Base-by-base conservation (phyloP, 179 eudicot genomes). In the Beta macrorhiza region DNA sequence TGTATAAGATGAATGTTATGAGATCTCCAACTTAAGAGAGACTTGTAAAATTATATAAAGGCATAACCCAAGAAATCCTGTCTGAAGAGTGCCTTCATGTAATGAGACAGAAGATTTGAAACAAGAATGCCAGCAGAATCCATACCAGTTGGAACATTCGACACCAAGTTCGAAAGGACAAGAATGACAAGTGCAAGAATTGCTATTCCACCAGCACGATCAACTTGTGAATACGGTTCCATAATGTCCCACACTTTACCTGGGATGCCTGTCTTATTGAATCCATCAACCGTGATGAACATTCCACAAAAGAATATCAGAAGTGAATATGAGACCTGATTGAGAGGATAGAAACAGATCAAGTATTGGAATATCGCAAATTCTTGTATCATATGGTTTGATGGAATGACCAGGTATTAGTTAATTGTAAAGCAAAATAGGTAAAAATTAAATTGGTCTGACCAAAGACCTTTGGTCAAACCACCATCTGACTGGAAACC, bases 141-240 rank as follows among this genome's bases (percentile, higher is more conserved):
- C 49, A 78, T 88, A 95, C 98, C 98, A 65, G 98, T 95, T 47
- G 98, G 98, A 14, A 95, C 98, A 78, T 95, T 95, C 52, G 98
- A 95, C 42, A 90, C 96, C 75, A 94, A 25, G 78, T 95, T 95
- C 16, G 97, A 93, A 75, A 95, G 97, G 78, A 92, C 74, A n/a
- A 95, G 86, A 80, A 95, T 84, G 78, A 95, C 96, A 29, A 83
- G 57, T 11, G 97, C 92, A 49, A 95, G 93, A 87, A 93, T 81
- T 61, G 80, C 88, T 13, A 88, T 76, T 47, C 98, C 97, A n/a
- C 83, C 55, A 74, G 80, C 74, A 55, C 74, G 90, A 84, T 93
- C 86, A 72, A 93, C 89, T 69, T 87, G 85, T 13, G 98, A 88
- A 76, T 92, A 83, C 65, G 98, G 97, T 80, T 93, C 97, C 97